Conservation (phyloP, 2,329 filamentous ascomycete genomes). For the Aspergillus pseudoglaucus region DNA sequence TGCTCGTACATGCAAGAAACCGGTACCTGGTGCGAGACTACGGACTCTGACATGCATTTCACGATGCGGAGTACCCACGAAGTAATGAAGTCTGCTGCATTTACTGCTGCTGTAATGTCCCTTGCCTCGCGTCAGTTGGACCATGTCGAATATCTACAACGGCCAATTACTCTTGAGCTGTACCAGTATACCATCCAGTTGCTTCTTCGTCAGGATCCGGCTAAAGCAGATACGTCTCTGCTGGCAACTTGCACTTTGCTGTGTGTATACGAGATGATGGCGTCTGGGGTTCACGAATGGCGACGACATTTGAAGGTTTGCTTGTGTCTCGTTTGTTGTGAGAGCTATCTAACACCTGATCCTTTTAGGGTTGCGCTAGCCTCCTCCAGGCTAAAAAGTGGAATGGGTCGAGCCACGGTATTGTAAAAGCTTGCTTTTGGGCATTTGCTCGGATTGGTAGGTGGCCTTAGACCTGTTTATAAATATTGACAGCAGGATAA, state of each 20-base stretch:
- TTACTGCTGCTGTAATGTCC: conserved; percentile 7
- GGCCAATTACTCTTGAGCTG: conserved; percentile 7
- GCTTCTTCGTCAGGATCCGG: conserved; percentile 7
- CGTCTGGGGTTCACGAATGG: conserved; percentile 9
- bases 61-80: conserved; percentile 5
- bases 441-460: conserved; percentile 13
- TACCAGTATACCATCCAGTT: conserved; percentile 10
- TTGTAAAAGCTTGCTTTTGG: conserved; percentile 13
- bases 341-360: neutral
- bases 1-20: conserved; percentile 7
- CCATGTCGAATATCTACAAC: conserved; percentile 1
- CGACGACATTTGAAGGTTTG: conserved; percentile 9
- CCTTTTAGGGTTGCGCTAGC: conserved; percentile 7
- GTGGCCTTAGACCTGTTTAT: neutral
- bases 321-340: too few relatives aligned
- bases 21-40: conserved; percentile 11
- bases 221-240: conserved; percentile 2
- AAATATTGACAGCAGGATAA: too few relatives aligned
- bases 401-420: conserved; percentile 10
- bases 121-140: conserved; percentile 10
- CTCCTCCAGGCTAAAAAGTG: conserved; percentile 6
- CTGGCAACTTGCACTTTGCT: conserved; percentile 12
- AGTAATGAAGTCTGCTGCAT: conserved; percentile 7
- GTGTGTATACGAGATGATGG: conserved; percentile 15
- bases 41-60: conserved; percentile 11